These are phyloP conservation scores for Ophiostoma quercus DNA, from an alignment of 2,329 filamentous ascomycete species.

Conservation along the genomic window DNA sequence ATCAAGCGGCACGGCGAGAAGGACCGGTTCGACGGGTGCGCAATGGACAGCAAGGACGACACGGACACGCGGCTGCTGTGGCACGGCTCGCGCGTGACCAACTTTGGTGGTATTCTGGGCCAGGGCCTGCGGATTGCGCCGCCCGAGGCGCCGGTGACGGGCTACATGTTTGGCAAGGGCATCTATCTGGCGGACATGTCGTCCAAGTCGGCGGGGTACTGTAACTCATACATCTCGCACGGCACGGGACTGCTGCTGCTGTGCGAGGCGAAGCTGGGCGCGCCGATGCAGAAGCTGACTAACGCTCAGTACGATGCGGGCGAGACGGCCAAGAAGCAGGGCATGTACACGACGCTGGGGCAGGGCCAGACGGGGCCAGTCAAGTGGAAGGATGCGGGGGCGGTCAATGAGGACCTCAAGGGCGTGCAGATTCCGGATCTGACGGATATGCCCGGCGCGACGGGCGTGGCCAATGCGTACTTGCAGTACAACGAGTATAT, in stretches of 20 bases:
- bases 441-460: slow-evolving; percentile 42
- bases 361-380: slow-evolving; percentile 59
- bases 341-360: slow-evolving; percentile 65
- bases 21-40: slow-evolving; percentile 59
- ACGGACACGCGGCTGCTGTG: slow-evolving; percentile 71
- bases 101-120: slow-evolving; percentile 80
- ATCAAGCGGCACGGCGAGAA: slow-evolving; percentile 70
- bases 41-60: slow-evolving; percentile 45
- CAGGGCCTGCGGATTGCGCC: slow-evolving; percentile 85
- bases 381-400: slow-evolving; percentile 69
- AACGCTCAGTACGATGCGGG: slow-evolving; percentile 58
- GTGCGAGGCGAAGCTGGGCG: slow-evolving; percentile 76
- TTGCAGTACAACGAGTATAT: slow-evolving; percentile 72
- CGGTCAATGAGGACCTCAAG: slow-evolving; percentile 57
- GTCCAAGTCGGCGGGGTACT: slow-evolving; percentile 78
- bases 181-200: slow-evolving; percentile 85
- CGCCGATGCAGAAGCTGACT: slow-evolving; percentile 63
- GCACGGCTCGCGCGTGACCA: slow-evolving; percentile 80
- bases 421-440: slow-evolving; percentile 61
- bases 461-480: slow-evolving; percentile 41
- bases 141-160: slow-evolving; percentile 69
- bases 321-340: slow-evolving; percentile 53
- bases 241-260: slow-evolving; percentile 70
- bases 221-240: slow-evolving; percentile 55
- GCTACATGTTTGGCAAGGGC: slow-evolving; percentile 88